Conservation (phyloP, 371 early-diverging fungal genomes). For the Mortierella sp. region DNA sequence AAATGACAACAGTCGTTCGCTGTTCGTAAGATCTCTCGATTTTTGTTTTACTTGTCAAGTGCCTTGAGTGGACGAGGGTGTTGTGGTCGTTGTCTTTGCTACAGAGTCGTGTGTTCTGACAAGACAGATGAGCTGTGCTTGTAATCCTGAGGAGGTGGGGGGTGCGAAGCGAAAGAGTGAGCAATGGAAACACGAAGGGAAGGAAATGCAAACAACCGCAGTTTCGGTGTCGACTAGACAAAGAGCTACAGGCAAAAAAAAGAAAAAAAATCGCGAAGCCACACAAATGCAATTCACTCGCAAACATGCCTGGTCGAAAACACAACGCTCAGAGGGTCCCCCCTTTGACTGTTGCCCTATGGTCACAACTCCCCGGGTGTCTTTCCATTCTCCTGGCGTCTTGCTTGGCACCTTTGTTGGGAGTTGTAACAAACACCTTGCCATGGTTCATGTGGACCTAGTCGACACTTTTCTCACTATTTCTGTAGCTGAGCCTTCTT, state of each 20-base stretch:
- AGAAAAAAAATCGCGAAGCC: conserved; percentile 1
- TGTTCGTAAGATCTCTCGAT: not conserved
- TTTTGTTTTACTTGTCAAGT: not conserved
- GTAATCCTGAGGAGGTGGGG: not conserved
- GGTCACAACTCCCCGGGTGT: too few species aligned
- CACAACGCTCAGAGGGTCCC: not conserved
- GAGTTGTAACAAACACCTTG: too few species aligned
- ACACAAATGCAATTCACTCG: not conserved
- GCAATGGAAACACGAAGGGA: not conserved
- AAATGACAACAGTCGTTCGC: not conserved
- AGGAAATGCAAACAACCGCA: not conserved
- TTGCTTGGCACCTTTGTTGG: too few species aligned
- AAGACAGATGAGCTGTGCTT: not conserved
- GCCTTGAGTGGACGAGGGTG: not conserved
- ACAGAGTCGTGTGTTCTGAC: not conserved
- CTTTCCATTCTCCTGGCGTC: too few species aligned
- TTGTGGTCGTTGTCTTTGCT: not conserved
- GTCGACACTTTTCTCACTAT: too few species aligned
- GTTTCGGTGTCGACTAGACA: not conserved
- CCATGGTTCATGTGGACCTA: too few species aligned
- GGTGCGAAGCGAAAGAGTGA: not conserved
- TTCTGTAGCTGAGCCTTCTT: too few species aligned
- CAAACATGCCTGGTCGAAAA: not conserved
- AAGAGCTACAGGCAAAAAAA: not conserved
- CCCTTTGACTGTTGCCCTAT: not conserved